These are phyloP conservation scores for Platismatia glauca DNA, from an alignment of 495 filamentous ascomycete genomes.

Conservation along the genomic window DNA sequence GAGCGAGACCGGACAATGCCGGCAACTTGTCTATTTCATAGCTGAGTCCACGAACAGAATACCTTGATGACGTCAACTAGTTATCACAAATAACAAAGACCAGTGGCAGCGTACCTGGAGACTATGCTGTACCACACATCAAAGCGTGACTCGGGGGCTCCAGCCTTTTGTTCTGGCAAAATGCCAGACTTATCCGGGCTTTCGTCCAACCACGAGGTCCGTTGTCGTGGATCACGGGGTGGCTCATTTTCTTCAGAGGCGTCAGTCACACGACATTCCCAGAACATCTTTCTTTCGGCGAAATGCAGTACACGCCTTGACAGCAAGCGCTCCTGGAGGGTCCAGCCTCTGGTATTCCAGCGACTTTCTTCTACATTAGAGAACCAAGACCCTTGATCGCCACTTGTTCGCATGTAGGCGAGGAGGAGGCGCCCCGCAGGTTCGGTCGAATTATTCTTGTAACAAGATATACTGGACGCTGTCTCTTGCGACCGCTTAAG, in stretches of 20 bases:
- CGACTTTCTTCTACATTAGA: neutral
- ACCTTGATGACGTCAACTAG: neutral
- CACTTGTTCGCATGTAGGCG: neutral
- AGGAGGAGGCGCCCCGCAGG: neutral
- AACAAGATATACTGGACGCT: neutral
- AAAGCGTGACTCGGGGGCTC: neutral
- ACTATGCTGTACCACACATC: neutral
- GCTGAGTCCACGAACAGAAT: neutral
- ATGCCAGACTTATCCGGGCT: neutral
- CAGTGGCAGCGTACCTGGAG: neutral
- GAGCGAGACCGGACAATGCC: neutral
- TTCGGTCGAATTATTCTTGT: neutral
- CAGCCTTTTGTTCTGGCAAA: neutral
- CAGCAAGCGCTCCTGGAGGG: constrained; percentile 34
- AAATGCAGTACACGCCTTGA: constrained; percentile 29
- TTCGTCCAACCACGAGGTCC: neutral
- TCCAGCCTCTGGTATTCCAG: constrained; percentile 32
- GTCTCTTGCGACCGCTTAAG: neutral
- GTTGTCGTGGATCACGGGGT: neutral
- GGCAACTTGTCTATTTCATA: neutral
- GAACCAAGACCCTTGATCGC: neutral
- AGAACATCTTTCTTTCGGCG: constrained; percentile 24
- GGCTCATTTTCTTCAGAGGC: constrained; percentile 5
- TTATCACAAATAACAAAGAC: neutral
- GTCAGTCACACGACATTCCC: constrained; percentile 23